phyloP scores from a whole-genome alignment of 164 flowering plant genomes.

The Magnolia officinalis region DNA sequence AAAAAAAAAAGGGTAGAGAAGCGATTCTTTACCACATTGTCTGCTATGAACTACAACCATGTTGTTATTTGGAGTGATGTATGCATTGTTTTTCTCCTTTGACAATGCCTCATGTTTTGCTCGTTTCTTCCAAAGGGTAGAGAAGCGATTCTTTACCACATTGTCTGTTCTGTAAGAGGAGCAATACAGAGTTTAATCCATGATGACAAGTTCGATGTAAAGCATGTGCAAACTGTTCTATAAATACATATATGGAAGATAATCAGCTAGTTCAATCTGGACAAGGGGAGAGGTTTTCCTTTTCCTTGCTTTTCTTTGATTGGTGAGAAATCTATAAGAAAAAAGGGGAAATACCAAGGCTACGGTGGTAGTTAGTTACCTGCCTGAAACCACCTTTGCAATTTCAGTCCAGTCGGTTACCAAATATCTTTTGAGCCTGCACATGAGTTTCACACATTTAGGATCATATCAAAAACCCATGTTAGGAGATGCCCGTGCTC shows the following conservation, averaged over 20 bases:
- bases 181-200: not conserved
- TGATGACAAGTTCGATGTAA: too few relatives aligned
- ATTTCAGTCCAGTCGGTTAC: constrained; percentile 97
- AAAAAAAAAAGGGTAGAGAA: too few relatives aligned
- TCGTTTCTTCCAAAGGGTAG: constrained; percentile 89
- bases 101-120: constrained; percentile 73
- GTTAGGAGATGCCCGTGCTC: not conserved
- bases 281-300: not conserved
- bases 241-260: too few relatives aligned
- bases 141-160: constrained; percentile 94
- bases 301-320: not conserved
- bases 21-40: too few relatives aligned
- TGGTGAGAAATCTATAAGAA: not conserved
- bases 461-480: constrained; percentile 3
- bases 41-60: constrained; percentile 39
- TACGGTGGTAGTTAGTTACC: constrained; percentile 36
- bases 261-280: not conserved
- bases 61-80: constrained; percentile 57
- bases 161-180: constrained; percentile 78
- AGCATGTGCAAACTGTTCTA: not conserved
- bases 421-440: constrained; percentile 94
- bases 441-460: constrained; percentile 14
- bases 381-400: constrained; percentile 98
- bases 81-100: constrained; percentile 58
- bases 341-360: not conserved